Evolutionary conservation across 2,329 filamentous ascomycete genomes (phyloP).

Genomic region (Fusarium ramigenum): DNA sequence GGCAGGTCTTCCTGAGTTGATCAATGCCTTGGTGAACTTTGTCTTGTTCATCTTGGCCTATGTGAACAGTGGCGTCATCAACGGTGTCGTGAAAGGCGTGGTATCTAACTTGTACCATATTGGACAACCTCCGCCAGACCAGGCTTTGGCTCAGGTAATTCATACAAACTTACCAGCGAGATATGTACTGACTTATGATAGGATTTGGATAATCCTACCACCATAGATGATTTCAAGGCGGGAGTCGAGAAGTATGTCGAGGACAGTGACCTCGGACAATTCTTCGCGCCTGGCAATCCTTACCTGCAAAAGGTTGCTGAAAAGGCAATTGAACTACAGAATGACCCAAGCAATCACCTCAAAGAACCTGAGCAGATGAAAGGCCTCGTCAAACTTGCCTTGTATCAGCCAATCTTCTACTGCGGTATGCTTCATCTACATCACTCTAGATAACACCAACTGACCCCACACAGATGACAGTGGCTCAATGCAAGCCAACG

Average conservation of each 20-base stretch:
- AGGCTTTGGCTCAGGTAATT: not conserved
- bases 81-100: not conserved
- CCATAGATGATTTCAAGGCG: not conserved
- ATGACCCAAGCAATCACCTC: not conserved
- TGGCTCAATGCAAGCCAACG: not conserved
- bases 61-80: not conserved
- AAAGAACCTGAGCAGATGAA: not conserved
- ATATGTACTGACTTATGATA: fast-evolving
- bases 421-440: not conserved
- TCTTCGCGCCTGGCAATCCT: not conserved
- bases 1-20: not conserved
- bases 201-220: not conserved
- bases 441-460: not conserved
- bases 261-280: not conserved
- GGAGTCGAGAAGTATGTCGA: not conserved
- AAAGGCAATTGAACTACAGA: not conserved
- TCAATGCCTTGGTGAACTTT: not conserved
- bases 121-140: not conserved
- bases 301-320: not conserved
- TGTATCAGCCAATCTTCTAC: not conserved
- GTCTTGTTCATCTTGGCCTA: not conserved
- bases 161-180: fast-evolving
- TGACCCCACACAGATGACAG: not conserved
- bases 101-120: not conserved
- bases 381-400: not conserved